Percentiles rank a stretch among this genome's conserved stretches.
phyloP scores from a whole-genome alignment of 192 early-diverging fungal genomes.

The Rhizophagus sp. region DNA sequence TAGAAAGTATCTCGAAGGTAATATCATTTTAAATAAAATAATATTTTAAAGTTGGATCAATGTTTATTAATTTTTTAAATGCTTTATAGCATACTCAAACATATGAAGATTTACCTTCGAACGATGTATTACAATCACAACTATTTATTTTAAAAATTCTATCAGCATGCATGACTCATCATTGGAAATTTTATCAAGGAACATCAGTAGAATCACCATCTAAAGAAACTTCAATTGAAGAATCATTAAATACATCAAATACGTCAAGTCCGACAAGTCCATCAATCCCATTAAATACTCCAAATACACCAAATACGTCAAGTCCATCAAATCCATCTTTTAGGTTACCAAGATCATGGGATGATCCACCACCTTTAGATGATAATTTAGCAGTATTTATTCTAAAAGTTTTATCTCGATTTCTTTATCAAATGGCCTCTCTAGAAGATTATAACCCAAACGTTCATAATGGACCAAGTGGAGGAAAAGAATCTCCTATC shows the following conservation, averaged over 20 bases:
- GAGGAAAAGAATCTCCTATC: conserved; percentile 28
- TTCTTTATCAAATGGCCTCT: conserved; percentile 57
- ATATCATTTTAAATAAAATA: background rate
- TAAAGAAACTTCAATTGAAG: background rate
- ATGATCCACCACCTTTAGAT: conserved; percentile 78
- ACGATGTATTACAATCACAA: conserved; percentile 81
- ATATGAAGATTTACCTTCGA: conserved; percentile 53
- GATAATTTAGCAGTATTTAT: conserved; percentile 68
- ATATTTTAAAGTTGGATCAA: background rate
- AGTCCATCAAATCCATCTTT: background rate
- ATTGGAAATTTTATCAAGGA: conserved; percentile 76
- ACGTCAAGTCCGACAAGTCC: background rate
- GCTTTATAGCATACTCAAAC: conserved; percentile 39
- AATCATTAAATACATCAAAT: conserved; percentile 18
- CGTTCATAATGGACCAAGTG: conserved; percentile 28
- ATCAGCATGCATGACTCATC: conserved; percentile 80
- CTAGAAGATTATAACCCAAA: conserved; percentile 47
- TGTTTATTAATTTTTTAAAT: conserved; percentile 1
- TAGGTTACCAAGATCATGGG: conserved; percentile 22
- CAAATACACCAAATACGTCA: background rate
- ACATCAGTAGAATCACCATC: conserved; percentile 36
- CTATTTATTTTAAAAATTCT: conserved; percentile 83
- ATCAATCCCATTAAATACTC: too few relatives aligned
- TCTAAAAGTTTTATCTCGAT: conserved; percentile 60
- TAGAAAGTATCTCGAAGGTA: conserved; percentile 77